Base-by-base conservation (phyloP, 495 filamentous ascomycete genomes). In the Paragyromitra xinjiangensis region DNA sequence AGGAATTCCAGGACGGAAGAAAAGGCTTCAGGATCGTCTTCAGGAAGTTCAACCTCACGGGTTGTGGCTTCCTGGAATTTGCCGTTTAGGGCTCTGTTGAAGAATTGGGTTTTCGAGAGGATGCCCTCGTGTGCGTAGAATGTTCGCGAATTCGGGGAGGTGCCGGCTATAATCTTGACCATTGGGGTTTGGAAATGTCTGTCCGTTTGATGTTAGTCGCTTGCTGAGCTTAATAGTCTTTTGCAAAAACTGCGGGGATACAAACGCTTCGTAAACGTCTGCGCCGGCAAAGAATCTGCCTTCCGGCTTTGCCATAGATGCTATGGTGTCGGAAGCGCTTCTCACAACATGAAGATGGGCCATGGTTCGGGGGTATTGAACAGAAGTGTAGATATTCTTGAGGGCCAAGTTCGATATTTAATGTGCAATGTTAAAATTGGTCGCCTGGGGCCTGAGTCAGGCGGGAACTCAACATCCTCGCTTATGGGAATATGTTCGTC, bases 51-150 rank as follows among this genome's bases (percentile, higher is more conserved):
- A 79, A 97, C 90, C 73, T 90, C 89, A 84, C 92, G 93, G 80
- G 87, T 86, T 77, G 87, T 83, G 4, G 88, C 81, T 73, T 90
- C 88, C 82, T 90, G 86, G 84, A 91, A 91, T 79, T 91, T 87
- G 67, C 87, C 86, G 69, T 88, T 87, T 64, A 88, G 86, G 59
- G 89, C 81, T 77, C 86, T 80, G 79, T 86, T 85, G 84, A 98
- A 97, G 87, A 91, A 95, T 12, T 93, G 89, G 29, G 92, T 93
- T 71, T 87, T 84, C 84, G 86, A 86, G 59, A 98, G 90, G 78
- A 97, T 89, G 81, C 94, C 91, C 85, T 94, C 92, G 84, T 97
- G 94, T 26, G 93, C 93, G 45, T 93, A 93, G 85, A 98, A 98
- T 82, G 96, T 91, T 19, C 93, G 89, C 79, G 91, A 88, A 69